These are phyloP conservation scores for Radiomyces spectabilis DNA, from an alignment of 192 early-diverging fungal species.

Conservation along the genomic window DNA sequence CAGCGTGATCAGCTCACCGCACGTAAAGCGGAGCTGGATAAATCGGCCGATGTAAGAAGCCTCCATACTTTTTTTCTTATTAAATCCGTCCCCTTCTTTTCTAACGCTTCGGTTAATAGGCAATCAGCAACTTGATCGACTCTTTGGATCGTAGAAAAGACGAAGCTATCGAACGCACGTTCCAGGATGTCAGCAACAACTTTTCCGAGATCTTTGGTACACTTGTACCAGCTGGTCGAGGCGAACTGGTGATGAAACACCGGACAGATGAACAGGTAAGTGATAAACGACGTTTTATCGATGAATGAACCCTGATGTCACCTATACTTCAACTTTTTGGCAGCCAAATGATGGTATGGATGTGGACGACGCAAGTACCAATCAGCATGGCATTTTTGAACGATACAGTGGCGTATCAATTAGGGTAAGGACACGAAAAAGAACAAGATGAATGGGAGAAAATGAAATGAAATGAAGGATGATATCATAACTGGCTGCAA, in stretches of 20 bases:
- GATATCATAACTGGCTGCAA: neutral
- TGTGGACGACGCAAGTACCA: slow-evolving; percentile 32
- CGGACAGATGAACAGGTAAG: slow-evolving; percentile 46
- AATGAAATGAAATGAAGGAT: neutral
- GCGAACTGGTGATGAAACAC: slow-evolving; percentile 76
- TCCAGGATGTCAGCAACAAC: slow-evolving; percentile 83
- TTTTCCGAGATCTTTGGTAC: slow-evolving; percentile 85
- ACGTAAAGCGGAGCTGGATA: slow-evolving; percentile 85
- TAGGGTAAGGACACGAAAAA: slow-evolving; percentile 26
- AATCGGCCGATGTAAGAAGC: slow-evolving; percentile 50
- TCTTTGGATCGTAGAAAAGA: slow-evolving; percentile 94
- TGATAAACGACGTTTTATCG: slow-evolving; percentile 4
- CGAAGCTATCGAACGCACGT: slow-evolving; percentile 94
- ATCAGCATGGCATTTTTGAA: slow-evolving; percentile 55
- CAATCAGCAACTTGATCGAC: slow-evolving; percentile 83
- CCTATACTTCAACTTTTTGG: neutral
- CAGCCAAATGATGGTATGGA: slow-evolving; percentile 28
- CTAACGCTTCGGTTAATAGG: too few species aligned
- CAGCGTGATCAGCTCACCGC: slow-evolving; percentile 77
- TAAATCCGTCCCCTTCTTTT: neutral
- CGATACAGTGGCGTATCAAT: slow-evolving; percentile 90
- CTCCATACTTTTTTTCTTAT: neutral
- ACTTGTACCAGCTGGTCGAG: slow-evolving; percentile 83
- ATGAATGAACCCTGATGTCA: slow-evolving; percentile 1
- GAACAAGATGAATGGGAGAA: neutral